Evolutionary conservation across 345 rosid species (phyloP), one percentile per base, ranked within the genome.

Genomic region (Capsella bursapastoris): DNA sequence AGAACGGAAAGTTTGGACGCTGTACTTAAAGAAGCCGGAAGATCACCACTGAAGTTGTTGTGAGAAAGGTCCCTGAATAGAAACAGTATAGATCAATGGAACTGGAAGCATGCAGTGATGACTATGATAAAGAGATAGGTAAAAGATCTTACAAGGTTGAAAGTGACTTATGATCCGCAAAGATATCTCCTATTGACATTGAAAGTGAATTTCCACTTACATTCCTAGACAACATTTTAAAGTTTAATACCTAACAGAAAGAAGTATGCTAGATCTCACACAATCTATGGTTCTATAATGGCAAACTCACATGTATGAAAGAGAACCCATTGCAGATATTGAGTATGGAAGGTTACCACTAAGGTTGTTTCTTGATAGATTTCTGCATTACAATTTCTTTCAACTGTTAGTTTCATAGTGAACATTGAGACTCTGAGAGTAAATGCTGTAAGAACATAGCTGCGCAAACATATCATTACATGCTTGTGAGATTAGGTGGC

Each of bases 271-370:
- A 48, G 55, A 51, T 34, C 48, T 48, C 74, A 76, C 75, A 78
- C 22, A 64, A 57, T 73, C 2, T 13, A 16, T 12, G 55, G 73
- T 76, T 75, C 25, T 29, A 74, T 62, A 73, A 34, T 79, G 47
- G 44, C n/a, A 57, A 50, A 85, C 99, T 84, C 76, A 96, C 99
- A 96, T 68, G 78, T 81, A 87, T 37, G 84, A 78, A 57, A 96
- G 93, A 68, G 91, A 83, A 71, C 65, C 70, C 97, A 89, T 96
- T 62, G 38, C 82, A 71, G 91, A 83, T 77, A 96, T 49, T 70
- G 99, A 96, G 78, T 89, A 96, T 3, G 99, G 99, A 82, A 92
- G 93, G 82, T 85, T 88, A 67, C 97, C 98, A 49, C 79, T 90
- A 6, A 96, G 44, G 83, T 90, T 96, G 81, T 96, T 96, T 51